These are phyloP conservation scores for Ophiostoma himal-ulmi DNA, from an alignment of 2,329 filamentous ascomycete genomes.

Conservation along the genomic window DNA sequence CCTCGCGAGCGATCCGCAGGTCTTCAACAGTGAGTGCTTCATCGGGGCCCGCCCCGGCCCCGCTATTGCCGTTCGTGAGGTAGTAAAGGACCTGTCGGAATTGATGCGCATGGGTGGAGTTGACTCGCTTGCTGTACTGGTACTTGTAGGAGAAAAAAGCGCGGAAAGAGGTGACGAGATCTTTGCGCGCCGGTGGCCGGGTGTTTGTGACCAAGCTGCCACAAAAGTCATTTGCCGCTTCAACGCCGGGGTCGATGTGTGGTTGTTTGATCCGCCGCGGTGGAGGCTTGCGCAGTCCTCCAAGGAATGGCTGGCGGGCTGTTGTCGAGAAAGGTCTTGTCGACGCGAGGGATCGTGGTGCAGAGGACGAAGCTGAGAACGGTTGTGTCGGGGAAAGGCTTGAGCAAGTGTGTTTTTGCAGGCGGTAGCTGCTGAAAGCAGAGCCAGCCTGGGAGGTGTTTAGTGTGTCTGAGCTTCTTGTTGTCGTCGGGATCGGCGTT, in stretches of 20 bases:
- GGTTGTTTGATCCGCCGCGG: conserved; percentile 55
- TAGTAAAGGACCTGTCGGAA: conserved; percentile 45
- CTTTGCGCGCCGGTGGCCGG: conserved; percentile 57
- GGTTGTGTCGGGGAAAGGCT: background rate
- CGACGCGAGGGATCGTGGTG: background rate
- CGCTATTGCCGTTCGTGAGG: conserved; percentile 35
- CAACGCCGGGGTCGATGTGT: conserved; percentile 64
- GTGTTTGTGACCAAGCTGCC: conserved; percentile 57
- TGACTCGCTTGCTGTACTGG: conserved; percentile 45
- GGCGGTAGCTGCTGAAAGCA: background rate
- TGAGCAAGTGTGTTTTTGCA: background rate
- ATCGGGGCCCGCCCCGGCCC: background rate
- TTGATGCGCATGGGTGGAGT: conserved; percentile 62
- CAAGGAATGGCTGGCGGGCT: conserved; percentile 53
- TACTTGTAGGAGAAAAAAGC: conserved; percentile 57
- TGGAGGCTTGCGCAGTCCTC: conserved; percentile 52
- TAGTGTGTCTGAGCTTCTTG: background rate
- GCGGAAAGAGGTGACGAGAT: conserved; percentile 60
- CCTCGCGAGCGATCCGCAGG: conserved; percentile 41
- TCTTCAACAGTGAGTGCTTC: conserved; percentile 37
- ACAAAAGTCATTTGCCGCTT: conserved; percentile 62
- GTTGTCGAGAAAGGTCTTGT: conserved; percentile 17
- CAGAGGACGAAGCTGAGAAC: background rate
- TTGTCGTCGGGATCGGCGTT: background rate
- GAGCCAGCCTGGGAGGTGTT: background rate